phyloP scores from a whole-genome alignment of 306 rosid genomes.

The Arachis hypogaea region DNA sequence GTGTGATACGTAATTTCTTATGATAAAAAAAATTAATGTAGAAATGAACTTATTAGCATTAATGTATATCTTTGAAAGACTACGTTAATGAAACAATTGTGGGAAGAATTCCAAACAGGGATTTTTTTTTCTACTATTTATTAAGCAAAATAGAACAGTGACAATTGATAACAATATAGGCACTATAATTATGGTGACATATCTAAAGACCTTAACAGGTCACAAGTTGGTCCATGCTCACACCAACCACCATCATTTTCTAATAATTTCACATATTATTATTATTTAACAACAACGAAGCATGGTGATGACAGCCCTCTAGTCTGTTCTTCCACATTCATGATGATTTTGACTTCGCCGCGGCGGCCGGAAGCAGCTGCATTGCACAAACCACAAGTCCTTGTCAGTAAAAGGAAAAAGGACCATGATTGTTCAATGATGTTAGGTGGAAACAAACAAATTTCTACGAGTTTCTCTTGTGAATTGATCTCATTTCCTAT shows the following conservation, averaged over 20 bases:
- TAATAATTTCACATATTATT: conserved; percentile 36
- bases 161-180: conserved; percentile 2
- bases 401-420: conserved; percentile 32
- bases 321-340: conserved; percentile 47
- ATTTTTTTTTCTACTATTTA: conserved; percentile 39
- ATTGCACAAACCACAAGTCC: conserved; percentile 39
- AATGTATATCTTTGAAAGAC: conserved; percentile 15
- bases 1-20: too few relatives aligned
- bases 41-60: conserved; percentile 14
- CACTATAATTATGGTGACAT: conserved; percentile 23
- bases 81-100: conserved; percentile 13
- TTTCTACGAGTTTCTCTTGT: background rate
- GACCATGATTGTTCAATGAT: background rate
- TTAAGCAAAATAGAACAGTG: conserved; percentile 2
- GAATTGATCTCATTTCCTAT: background rate
- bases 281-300: conserved; percentile 49
- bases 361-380: conserved; percentile 88
- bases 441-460: background rate
- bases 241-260: conserved; percentile 48
- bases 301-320: conserved; percentile 6
- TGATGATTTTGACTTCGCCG: conserved; percentile 66
- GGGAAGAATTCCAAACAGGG: conserved; percentile 18
- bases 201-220: conserved; percentile 29
- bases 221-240: conserved; percentile 41
- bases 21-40: too few relatives aligned